A percentile compares a stretch with the other conserved stretches of the same genome.
Evolutionary conservation across 192 early-diverging fungal species (phyloP).

Genomic region (Oehlia diaphana): DNA sequence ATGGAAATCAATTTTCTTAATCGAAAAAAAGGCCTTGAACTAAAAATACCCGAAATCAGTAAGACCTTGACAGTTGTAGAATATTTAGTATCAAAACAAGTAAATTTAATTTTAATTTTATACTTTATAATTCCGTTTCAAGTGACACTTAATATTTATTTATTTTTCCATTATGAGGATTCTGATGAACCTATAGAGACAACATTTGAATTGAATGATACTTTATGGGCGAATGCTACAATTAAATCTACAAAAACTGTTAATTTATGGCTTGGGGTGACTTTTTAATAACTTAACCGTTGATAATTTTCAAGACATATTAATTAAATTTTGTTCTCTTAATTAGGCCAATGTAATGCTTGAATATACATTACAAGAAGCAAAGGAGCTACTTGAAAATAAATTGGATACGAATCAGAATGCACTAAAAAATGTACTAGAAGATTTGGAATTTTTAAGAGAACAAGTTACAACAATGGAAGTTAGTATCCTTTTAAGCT

Average conservation of each 20-base stretch:
- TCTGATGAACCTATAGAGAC: constrained; percentile 70
- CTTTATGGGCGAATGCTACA: constrained; percentile 83
- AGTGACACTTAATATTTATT: not conserved
- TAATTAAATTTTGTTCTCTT: not conserved
- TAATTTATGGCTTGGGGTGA: constrained; percentile 93
- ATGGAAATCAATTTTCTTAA: constrained; percentile 93
- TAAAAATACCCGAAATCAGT: constrained; percentile 95
- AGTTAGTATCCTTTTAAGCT: constrained; percentile 62
- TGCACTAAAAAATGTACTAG: constrained; percentile 72
- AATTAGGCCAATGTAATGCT: constrained; percentile 94
- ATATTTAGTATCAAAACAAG: constrained; percentile 59
- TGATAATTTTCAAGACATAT: not conserved
- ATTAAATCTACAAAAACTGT: constrained; percentile 78
- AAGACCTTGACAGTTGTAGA: constrained; percentile 89
- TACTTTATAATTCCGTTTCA: not conserved
- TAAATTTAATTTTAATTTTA: not conserved
- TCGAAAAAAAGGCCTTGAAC: constrained; percentile 78
- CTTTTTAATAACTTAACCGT: constrained; percentile 11
- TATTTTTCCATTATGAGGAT: constrained; percentile 13
- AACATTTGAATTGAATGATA: constrained; percentile 94
- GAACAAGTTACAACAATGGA: constrained; percentile 99
- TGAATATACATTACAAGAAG: constrained; percentile 90
- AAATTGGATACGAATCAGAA: constrained; percentile 76
- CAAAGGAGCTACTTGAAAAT: constrained; percentile 68
- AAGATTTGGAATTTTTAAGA: constrained; percentile 91